Percentiles rank a stretch among this genome's conserved stretches.
These are phyloP conservation scores for Zymoseptoria pseudotritici DNA, from an alignment of 2,329 filamentous ascomycete genomes.

Conservation along the genomic window DNA sequence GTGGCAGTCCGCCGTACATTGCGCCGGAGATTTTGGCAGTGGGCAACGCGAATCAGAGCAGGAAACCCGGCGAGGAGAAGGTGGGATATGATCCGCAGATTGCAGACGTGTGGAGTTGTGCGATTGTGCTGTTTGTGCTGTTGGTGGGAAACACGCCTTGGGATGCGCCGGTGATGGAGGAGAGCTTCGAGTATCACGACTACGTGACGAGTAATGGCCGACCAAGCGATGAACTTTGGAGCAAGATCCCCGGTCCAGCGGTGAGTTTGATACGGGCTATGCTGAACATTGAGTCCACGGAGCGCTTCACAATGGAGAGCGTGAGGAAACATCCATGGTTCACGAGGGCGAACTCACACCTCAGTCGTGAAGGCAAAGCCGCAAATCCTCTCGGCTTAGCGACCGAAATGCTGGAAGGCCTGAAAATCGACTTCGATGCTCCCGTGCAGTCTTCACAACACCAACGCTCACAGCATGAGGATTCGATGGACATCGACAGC, in stretches of 20 bases:
- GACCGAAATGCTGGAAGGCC: conserved; percentile 87
- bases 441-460: conserved; percentile 49
- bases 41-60: conserved; percentile 40
- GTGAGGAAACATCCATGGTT: conserved; percentile 94
- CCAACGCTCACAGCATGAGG: conserved; percentile 24
- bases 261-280: conserved; percentile 84
- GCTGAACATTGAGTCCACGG: conserved; percentile 70
- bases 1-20: conserved; percentile 93
- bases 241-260: conserved; percentile 63
- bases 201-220: conserved; percentile 74
- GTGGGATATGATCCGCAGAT: conserved; percentile 66
- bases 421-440: conserved; percentile 80
- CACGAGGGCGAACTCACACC: conserved; percentile 69
- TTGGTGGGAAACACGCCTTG: conserved; percentile 95
- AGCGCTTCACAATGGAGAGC: conserved; percentile 76
- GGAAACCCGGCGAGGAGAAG: conserved; percentile 41
- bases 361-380: conserved; percentile 66
- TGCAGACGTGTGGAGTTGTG: conserved; percentile 94
- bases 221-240: conserved; percentile 76
- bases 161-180: conserved; percentile 73
- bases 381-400: conserved; percentile 76
- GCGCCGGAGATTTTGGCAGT: conserved; percentile 73
- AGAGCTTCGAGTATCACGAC: conserved; percentile 86
- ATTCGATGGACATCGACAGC: conserved; percentile 63
- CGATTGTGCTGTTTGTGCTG: conserved; percentile 93